Base-by-base conservation (phyloP, 108 stramenopile species). In the Pseudonitzschia pungens region DNA sequence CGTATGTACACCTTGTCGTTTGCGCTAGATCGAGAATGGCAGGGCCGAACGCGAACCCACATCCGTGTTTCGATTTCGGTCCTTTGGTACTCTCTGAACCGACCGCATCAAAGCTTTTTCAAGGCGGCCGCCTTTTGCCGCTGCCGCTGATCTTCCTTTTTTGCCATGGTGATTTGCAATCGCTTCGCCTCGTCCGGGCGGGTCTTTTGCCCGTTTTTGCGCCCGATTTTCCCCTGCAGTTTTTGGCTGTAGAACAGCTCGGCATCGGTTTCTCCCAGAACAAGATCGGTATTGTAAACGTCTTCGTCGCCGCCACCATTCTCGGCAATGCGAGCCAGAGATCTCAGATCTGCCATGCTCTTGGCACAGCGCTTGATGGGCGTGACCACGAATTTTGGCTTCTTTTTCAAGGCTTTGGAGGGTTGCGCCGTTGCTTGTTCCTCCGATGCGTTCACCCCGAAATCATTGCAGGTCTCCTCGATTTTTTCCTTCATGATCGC, bases 141-240 rank as follows among this genome's bases (percentile, higher is more conserved):
- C 66, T 78, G 66, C 59, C 86, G 71, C 67, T 93, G 92, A 68
- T 84, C 9, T 36, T 82, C 80, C 67, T 90, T 90, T 77, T 93
- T 93, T 53, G 85, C 70, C 87, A 90, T 84, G 56, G 72, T 91
- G n/a, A 93, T 91, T 41, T 87, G 73, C 68, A 84, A 82, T 32
- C 92, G 82, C 69, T 93, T 93, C 24, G 81, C 81, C 72, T 93
- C 92, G 75, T 93, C 92, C 1, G 92, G 92, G 12, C 92, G 81
- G 59, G 79, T 65, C 69, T 88, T 88, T 56, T 76, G 70, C 41
- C 90, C 90, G 75, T 86, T 89, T 51, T 65, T 55, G 28, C 87
- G 78, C 20, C 84, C 80, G 33, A 60, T 27, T 22, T 78, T 76
- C 50, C 92, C 92, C 42, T 81, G 77, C 41, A 78, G 74, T 70